Evolutionary conservation across 805 yeast species (phyloP).

Genomic region (Metschnikowia peoriensis): DNA sequence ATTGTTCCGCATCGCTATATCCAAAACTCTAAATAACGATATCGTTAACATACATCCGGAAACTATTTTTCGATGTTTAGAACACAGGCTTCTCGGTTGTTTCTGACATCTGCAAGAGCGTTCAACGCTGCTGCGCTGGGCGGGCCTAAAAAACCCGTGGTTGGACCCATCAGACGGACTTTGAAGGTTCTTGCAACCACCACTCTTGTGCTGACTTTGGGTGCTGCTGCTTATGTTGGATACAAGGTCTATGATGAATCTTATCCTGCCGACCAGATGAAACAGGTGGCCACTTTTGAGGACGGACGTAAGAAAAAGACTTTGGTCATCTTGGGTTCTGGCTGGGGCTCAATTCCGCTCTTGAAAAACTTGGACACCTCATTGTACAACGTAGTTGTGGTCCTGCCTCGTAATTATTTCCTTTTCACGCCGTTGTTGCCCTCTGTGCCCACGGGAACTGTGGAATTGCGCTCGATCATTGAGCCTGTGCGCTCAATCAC

Average conservation of each 20-base stretch:
- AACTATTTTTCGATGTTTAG: conserved; percentile 16
- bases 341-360: conserved; percentile 92
- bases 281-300: conserved; percentile 55
- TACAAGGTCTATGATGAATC: conserved; percentile 64
- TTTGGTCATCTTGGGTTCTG: conserved; percentile 81
- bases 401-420: conserved; percentile 94
- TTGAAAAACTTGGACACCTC: conserved; percentile 83
- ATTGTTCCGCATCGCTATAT: no score
- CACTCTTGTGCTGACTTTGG: conserved; percentile 51
- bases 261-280: conserved; percentile 57
- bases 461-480: conserved; percentile 85
- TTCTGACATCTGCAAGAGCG: conserved; percentile 23
- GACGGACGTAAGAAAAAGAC: conserved; percentile 66
- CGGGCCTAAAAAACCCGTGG: conserved; percentile 12
- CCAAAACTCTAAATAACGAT: no score
- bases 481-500: conserved; percentile 90
- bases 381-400: conserved; percentile 81
- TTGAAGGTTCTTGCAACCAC: conserved; percentile 50
- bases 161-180: conserved; percentile 33
- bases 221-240: conserved; percentile 47
- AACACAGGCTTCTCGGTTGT: conserved; percentile 19
- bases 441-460: conserved; percentile 91
- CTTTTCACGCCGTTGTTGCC: conserved; percentile 95
- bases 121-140: conserved; percentile 19
- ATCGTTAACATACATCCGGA: no score